phyloP scores from a whole-genome alignment of 768 basidiomycete genomes.

The Leccinum longicurvipes region DNA sequence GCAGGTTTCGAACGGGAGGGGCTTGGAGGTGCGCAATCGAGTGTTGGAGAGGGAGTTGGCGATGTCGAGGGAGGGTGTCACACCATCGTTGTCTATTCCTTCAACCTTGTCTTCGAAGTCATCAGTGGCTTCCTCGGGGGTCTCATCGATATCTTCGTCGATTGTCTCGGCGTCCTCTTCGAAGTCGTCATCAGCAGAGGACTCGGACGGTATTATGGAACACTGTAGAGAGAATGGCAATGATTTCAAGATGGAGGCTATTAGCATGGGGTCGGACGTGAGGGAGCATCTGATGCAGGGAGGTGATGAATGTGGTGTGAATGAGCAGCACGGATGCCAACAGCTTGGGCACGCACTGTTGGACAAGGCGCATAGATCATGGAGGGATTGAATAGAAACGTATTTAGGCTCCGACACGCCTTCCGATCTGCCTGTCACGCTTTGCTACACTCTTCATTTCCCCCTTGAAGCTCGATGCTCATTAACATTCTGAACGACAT shows the following conservation, averaged over 20 bases:
- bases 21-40: conserved; percentile 71
- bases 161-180: conserved; percentile 4
- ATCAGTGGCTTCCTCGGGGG: conserved; percentile 12
- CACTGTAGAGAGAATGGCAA: conserved; percentile 1
- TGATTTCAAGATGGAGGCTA: conserved; percentile 23
- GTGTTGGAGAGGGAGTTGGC: conserved; percentile 30
- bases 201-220: not conserved
- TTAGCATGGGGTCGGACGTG: not conserved
- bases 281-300: conserved; percentile 4
- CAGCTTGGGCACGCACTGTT: conserved; percentile 11
- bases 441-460: not conserved
- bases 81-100: conserved; percentile 3
- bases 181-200: conserved; percentile 5
- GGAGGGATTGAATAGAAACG: conserved; percentile 13
- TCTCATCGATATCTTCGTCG: conserved; percentile 19
- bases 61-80: conserved; percentile 19
- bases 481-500: no score
- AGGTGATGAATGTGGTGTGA: not conserved
- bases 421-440: not conserved
- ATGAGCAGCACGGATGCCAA: conserved; percentile 19
- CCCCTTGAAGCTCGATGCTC: not conserved
- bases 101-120: conserved; percentile 20
- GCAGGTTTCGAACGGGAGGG: conserved; percentile 74
- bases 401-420: conserved; percentile 7
- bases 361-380: conserved; percentile 13